phyloP scores from a whole-genome alignment of 352 stramenopile species.

The Saprolegnia diclina region DNA sequence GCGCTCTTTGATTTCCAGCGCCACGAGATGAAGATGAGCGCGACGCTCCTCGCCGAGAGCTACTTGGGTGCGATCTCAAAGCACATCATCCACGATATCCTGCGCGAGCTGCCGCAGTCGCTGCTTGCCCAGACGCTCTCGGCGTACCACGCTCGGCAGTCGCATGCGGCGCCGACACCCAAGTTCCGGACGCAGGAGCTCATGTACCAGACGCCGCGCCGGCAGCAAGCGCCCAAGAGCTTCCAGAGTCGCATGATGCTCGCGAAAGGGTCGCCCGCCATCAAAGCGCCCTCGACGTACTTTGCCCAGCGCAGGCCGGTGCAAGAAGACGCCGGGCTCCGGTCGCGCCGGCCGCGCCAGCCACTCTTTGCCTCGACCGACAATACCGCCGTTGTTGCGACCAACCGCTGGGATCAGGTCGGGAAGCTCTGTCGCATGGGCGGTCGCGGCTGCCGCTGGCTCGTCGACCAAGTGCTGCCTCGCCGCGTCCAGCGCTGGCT shows the following conservation, averaged over 20 bases:
- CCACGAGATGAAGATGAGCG: constrained; percentile 7
- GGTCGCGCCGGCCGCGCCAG: too few relatives aligned
- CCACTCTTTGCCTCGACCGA: background rate
- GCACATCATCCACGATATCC: background rate
- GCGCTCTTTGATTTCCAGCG: constrained; percentile 18
- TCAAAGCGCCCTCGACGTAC: background rate
- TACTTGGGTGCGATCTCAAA: background rate
- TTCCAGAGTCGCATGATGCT: background rate
- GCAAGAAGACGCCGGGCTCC: background rate
- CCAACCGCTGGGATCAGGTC: background rate
- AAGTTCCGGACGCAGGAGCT: background rate
- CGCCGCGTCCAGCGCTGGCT: background rate
- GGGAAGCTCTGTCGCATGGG: background rate
- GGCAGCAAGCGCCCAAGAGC: background rate
- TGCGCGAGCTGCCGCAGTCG: constrained; percentile 4
- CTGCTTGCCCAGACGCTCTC: background rate
- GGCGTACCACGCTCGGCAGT: background rate
- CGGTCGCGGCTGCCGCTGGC: background rate
- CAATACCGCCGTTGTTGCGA: background rate
- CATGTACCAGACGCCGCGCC: constrained; percentile 5
- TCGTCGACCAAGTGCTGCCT: background rate
- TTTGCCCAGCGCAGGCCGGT: background rate
- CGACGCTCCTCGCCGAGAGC: constrained; percentile 3
- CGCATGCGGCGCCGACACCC: background rate
- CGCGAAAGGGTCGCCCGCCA: background rate